Evolutionary conservation across 2,329 filamentous ascomycete genomes (phyloP).

Genomic region (Cordyceps farinosa): DNA sequence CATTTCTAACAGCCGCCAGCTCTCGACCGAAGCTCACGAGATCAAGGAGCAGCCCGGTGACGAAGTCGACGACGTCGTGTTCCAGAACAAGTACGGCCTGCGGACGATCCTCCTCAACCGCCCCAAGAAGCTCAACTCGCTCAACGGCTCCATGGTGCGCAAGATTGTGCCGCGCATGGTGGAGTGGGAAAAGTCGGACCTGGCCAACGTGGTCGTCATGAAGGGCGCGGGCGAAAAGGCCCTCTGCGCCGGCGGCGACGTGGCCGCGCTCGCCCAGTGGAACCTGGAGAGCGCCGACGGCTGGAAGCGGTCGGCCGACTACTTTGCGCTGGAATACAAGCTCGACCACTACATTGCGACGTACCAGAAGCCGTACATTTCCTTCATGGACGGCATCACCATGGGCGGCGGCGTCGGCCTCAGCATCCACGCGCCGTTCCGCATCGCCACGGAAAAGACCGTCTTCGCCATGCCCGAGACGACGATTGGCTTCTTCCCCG

Average conservation of each 20-base stretch:
- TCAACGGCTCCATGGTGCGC: conserved; percentile 90
- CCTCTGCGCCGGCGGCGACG: conserved; percentile 92
- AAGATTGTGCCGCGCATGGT: conserved; percentile 87
- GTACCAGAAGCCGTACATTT: conserved; percentile 87
- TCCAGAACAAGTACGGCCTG: conserved; percentile 83
- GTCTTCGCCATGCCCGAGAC: conserved; percentile 99
- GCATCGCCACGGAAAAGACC: conserved; percentile 93
- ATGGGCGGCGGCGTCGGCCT: conserved; percentile 97
- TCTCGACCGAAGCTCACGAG: conserved; percentile 33
- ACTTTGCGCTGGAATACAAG: conserved; percentile 94
- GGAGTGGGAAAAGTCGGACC: conserved; percentile 92
- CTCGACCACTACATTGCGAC: conserved; percentile 94
- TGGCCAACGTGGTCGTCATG: conserved; percentile 89
- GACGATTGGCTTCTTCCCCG: conserved; percentile 96
- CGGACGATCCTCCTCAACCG: conserved; percentile 93
- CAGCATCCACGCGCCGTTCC: conserved; percentile 90
- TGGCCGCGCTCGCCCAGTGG: conserved; percentile 69
- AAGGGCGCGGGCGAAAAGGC: conserved; percentile 83
- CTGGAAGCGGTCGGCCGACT: conserved; percentile 71
- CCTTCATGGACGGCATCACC: conserved; percentile 96
- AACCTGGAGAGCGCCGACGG: conserved; percentile 68
- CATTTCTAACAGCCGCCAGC: conserved; percentile 24
- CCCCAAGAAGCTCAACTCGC: conserved; percentile 84
- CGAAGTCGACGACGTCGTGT: conserved; percentile 86
- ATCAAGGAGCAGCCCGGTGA: conserved; percentile 62